These are phyloP conservation scores for Athelia psychrophila DNA, from an alignment of 1,284 basidiomycete species.

Conservation along the genomic window DNA sequence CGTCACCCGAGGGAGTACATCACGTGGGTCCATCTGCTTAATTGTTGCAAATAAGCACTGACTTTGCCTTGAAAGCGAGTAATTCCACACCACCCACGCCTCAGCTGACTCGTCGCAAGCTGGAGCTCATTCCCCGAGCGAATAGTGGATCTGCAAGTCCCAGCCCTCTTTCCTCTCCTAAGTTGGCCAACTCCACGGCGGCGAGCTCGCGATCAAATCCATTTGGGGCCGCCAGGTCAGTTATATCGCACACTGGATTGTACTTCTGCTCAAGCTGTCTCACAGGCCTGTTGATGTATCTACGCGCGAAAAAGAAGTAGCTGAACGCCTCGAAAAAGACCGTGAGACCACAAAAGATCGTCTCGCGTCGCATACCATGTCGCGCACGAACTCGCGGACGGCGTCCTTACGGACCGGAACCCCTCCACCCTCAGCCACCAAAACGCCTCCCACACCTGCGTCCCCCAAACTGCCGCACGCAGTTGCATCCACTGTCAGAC, in stretches of 20 bases:
- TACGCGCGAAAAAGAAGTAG: slow-evolving; percentile 72
- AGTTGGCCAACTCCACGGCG: slow-evolving; percentile 49
- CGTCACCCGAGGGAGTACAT: slow-evolving; percentile 46
- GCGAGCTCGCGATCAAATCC: slow-evolving; percentile 59
- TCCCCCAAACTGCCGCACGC: slow-evolving; percentile 25
- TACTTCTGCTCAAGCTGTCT: slow-evolving; percentile 7
- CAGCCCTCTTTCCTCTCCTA: slow-evolving; percentile 74
- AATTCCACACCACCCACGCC: slow-evolving; percentile 79
- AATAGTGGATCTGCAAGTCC: slow-evolving; percentile 57
- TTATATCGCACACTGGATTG: slow-evolving; percentile 3
- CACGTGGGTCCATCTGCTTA: slow-evolving; percentile 47
- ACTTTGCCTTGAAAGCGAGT: slow-evolving; percentile 41
- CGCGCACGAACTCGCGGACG: slow-evolving; percentile 66
- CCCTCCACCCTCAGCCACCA: slow-evolving; percentile 31
- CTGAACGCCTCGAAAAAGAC: slow-evolving; percentile 67
- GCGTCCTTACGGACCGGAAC: slow-evolving; percentile 51
- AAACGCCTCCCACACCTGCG: slow-evolving; percentile 25
- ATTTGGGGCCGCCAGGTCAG: slow-evolving; percentile 84
- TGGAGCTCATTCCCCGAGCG: slow-evolving; percentile 81
- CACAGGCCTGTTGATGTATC: slow-evolving; percentile 83
- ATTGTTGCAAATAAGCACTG: not conserved
- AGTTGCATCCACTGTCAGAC: slow-evolving; percentile 47
- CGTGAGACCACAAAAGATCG: slow-evolving; percentile 54
- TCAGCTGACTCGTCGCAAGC: slow-evolving; percentile 71
- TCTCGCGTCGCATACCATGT: slow-evolving; percentile 48